phyloP scores from a whole-genome alignment of 345 rosid genomes.

The Linum tenue region DNA sequence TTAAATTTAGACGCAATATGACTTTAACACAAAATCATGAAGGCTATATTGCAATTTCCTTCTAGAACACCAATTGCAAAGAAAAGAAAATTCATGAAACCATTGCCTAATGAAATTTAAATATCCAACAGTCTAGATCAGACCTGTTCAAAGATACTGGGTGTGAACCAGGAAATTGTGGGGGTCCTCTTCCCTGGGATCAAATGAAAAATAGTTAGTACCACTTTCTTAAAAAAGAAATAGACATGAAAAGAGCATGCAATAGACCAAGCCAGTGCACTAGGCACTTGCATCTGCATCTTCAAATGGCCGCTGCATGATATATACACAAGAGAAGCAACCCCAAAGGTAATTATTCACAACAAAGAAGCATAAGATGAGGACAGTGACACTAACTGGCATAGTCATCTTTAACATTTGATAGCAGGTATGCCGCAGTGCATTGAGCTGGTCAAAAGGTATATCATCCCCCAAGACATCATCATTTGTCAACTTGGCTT shows the following conservation, averaged over 20 bases:
- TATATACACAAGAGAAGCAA: too few relatives aligned
- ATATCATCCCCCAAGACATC: slow-evolving; percentile 94
- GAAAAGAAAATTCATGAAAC: not conserved
- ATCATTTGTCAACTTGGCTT: slow-evolving; percentile 72
- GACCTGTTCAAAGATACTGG: slow-evolving; percentile 84
- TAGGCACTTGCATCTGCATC: too few relatives aligned
- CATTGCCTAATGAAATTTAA: not conserved
- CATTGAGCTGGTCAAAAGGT: slow-evolving; percentile 66
- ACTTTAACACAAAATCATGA: too few relatives aligned
- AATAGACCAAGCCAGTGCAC: not conserved
- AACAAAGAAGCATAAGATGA: too few relatives aligned
- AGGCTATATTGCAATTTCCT: too few relatives aligned
- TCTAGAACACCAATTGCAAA: too few relatives aligned
- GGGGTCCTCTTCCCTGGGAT: slow-evolving; percentile 55
- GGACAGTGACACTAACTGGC: slow-evolving; percentile 34
- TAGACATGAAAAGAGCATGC: slow-evolving; percentile 6
- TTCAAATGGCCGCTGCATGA: too few relatives aligned
- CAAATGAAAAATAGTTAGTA: slow-evolving; percentile 14
- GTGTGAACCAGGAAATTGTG: slow-evolving; percentile 75
- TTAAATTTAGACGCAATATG: too few relatives aligned
- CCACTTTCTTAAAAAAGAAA: slow-evolving; percentile 10
- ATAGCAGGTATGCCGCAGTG: slow-evolving; percentile 54
- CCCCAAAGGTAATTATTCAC: too few relatives aligned
- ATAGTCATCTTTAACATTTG: slow-evolving; percentile 49
- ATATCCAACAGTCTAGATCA: not conserved